These are phyloP conservation scores for Arabidopsis hybrid DNA, from an alignment of 441 rosid species.

Conservation along the genomic window DNA sequence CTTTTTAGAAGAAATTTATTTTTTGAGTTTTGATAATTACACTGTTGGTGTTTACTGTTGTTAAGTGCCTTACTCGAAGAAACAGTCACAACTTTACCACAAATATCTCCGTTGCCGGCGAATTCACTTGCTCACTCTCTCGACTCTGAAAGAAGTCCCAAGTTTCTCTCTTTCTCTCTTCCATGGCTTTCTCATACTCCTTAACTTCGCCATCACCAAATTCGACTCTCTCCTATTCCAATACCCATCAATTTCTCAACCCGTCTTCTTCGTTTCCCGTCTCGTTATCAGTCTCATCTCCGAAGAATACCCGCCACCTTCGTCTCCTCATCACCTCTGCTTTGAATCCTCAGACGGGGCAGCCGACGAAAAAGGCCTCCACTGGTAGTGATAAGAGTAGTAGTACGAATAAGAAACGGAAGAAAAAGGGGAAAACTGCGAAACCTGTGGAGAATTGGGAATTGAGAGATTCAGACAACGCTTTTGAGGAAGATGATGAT, in stretches of 20 bases:
- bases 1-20: neutral
- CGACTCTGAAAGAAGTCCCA: neutral
- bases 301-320: conserved; percentile 36
- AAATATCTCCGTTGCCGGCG: conserved; percentile 40
- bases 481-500: conserved; percentile 49
- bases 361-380: conserved; percentile 50
- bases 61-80: neutral
- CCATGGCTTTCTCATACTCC: conserved; percentile 50
- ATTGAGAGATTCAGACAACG: conserved; percentile 60
- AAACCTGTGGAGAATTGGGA: conserved; percentile 42
- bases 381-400: conserved; percentile 20
- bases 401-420: conserved; percentile 55
- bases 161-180: conserved; percentile 4
- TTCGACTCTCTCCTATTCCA: conserved; percentile 45
- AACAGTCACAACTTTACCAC: conserved; percentile 31
- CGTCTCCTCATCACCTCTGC: conserved; percentile 48
- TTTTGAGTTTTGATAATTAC: neutral
- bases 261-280: conserved; percentile 46
- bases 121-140: conserved; percentile 18
- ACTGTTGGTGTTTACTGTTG: neutral
- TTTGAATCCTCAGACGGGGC: conserved; percentile 61
- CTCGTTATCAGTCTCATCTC: conserved; percentile 39
- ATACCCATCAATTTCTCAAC: conserved; percentile 34
- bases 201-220: conserved; percentile 42
- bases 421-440: conserved; percentile 47